Conservation (phyloP, 805 yeast genomes). For the Nakazawaea wickerhamii region DNA sequence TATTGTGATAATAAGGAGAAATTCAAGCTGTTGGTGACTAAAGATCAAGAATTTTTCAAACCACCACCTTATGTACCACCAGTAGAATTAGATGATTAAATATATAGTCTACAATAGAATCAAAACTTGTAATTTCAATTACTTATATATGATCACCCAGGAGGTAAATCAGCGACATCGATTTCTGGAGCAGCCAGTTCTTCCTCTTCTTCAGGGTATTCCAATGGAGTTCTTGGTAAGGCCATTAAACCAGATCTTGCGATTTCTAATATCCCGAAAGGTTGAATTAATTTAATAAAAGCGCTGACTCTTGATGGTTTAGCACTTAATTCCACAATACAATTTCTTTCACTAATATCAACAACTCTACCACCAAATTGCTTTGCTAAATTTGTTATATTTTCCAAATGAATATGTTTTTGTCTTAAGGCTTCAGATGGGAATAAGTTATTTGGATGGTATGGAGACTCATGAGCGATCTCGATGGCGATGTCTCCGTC, state of each 20-base stretch:
- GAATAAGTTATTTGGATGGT: constrained; percentile 85
- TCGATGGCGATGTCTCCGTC: constrained; percentile 39
- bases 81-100: constrained; percentile 28
- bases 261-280: constrained; percentile 93
- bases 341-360: constrained; percentile 89
- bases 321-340: constrained; percentile 90
- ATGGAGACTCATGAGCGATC: constrained; percentile 38
- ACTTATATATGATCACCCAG: constrained; percentile 57
- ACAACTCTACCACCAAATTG: constrained; percentile 93
- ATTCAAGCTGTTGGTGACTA: constrained; percentile 41
- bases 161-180: constrained; percentile 88
- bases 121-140: neutral
- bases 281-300: constrained; percentile 83
- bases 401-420: constrained; percentile 83
- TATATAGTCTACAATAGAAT: neutral
- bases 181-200: constrained; percentile 54
- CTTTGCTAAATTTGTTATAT: constrained; percentile 70
- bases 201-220: constrained; percentile 39
- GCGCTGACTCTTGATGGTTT: constrained; percentile 87
- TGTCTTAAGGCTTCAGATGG: constrained; percentile 92
- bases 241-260: constrained; percentile 99
- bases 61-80: constrained; percentile 65
- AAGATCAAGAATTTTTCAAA: constrained; percentile 67
- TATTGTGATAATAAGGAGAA: constrained; percentile 59
- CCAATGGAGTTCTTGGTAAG: constrained; percentile 89